Conservation (phyloP, 2,329 filamentous ascomycete species). For the Colletotrichum sp. region DNA sequence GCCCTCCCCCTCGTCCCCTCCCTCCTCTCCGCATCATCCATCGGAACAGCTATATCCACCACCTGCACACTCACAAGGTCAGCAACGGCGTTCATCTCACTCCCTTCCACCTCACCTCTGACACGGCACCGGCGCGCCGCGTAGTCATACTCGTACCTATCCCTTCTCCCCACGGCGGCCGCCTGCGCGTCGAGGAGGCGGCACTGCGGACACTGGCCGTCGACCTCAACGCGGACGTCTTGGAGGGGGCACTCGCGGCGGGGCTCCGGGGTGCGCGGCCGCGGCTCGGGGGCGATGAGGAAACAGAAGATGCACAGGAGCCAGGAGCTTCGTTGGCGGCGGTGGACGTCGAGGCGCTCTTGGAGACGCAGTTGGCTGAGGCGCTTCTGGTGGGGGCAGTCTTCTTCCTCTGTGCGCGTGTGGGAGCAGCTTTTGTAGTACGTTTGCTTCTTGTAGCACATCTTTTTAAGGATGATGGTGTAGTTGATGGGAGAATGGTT, state of each 20-base stretch:
- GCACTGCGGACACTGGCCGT: background rate
- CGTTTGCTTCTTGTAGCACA: conserved; percentile 13
- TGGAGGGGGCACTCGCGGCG: background rate
- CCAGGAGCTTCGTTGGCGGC: background rate
- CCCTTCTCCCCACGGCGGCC: background rate
- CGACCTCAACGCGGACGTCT: background rate
- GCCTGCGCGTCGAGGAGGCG: background rate
- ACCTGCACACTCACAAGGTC: background rate
- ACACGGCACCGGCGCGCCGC: background rate
- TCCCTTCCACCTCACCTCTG: background rate
- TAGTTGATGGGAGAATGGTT: background rate
- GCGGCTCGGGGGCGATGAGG: background rate
- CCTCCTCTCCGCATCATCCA: background rate
- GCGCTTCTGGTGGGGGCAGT: background rate
- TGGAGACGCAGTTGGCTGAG: background rate
- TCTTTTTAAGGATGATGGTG: background rate
- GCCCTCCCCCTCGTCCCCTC: background rate
- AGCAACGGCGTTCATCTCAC: background rate
- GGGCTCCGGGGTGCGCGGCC: background rate
- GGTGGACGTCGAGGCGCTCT: background rate
- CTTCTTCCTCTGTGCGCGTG: background rate
- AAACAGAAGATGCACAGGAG: background rate
- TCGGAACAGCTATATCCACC: background rate
- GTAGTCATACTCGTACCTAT: background rate
- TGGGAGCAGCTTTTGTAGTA: conserved; percentile 1